Evolutionary conservation across 305 asterid species (phyloP), one percentile per base, ranked within the genome.

Genomic region (Fraxinus platypoda): DNA sequence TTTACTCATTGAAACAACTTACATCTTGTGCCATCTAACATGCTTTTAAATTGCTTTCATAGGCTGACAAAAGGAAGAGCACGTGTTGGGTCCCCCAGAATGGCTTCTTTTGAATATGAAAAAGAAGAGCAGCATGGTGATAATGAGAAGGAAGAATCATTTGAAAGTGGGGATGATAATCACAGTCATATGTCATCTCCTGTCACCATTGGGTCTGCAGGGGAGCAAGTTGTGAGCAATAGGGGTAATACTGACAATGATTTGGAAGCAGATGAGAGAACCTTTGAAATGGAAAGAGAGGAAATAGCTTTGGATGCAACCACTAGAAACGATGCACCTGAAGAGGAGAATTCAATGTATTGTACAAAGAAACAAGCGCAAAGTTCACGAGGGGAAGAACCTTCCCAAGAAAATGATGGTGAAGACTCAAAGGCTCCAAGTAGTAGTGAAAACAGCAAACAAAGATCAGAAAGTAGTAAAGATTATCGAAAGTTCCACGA

Each of bases 381-480:
- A 70, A 87, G 86, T 75, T 85, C 94, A 81, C 87, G 15, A 6
- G 89, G 49, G 66, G 86, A 87, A 81, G 95, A 89, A 74, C 89
- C 82, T 52, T 87, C 91, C 59, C 94, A 84, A 83, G 97, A 92
- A 83, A 86, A 81, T 85, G 94, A 89, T 75, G 91, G 87, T 30
- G 90, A 87, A 83, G 93, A 92, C 82, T 91, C 94, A 8, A 93
- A 87, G 78, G 89, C 90, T 62, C 92, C 86, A 54, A 88, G 93
- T 81, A 91, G 97, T 82, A 87, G 93, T 81, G 98, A 89, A 74
- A 90, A 85, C 83, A 90, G 96, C 90, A 89, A 90, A 88, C 91
- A 88, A 77, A 91, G 92, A 84, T 94, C 98, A 33, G 95, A 91
- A 83, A 94, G 97, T 84, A 91, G 95, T 76, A 90, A 84, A 84